phyloP scores from a whole-genome alignment of 306 rosid genomes.

The Trifolium fragiferum region DNA sequence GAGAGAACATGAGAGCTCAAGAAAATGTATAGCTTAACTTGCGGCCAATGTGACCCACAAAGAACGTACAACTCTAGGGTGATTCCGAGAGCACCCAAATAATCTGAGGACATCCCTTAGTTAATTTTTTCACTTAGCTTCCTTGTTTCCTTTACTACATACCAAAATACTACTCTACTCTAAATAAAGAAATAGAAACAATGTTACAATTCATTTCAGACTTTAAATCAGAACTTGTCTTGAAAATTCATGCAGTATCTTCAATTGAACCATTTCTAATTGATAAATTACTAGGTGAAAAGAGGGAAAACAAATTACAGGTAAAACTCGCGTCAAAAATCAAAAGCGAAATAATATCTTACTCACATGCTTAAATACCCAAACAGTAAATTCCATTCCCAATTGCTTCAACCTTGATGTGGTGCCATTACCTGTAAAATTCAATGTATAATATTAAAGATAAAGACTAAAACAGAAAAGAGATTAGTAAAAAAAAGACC shows the following conservation, averaged over 20 bases:
- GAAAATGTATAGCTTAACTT: too few species aligned
- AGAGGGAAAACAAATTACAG: not conserved
- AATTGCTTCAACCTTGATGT: conserved; percentile 91
- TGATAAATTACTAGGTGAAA: conserved; percentile 12
- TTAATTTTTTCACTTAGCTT: too few species aligned
- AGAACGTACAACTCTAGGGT: too few species aligned
- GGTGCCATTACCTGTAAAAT: conserved; percentile 72
- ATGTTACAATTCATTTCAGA: too few species aligned
- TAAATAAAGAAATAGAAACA: too few species aligned
- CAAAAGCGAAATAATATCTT: conserved; percentile 41
- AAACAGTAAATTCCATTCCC: conserved; percentile 98
- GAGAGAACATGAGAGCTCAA: too few species aligned
- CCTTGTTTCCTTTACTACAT: too few species aligned
- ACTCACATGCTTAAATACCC: conserved; percentile 98
- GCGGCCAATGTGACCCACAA: too few species aligned
- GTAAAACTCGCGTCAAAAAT: conserved; percentile 15
- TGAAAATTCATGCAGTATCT: conserved; percentile 22
- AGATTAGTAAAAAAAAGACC: not conserved
- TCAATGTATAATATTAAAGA: conserved; percentile 37
- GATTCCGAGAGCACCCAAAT: too few species aligned
- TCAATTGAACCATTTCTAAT: conserved; percentile 29
- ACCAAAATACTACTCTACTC: too few species aligned
- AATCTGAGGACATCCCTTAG: too few species aligned
- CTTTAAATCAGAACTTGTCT: conserved; percentile 12
- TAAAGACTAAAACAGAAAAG: conserved; percentile 8